Evolutionary conservation across 306 rosid genomes (phyloP), one percentile per base, ranked within the genome.

Genomic region (Astragalus membranaceus): DNA sequence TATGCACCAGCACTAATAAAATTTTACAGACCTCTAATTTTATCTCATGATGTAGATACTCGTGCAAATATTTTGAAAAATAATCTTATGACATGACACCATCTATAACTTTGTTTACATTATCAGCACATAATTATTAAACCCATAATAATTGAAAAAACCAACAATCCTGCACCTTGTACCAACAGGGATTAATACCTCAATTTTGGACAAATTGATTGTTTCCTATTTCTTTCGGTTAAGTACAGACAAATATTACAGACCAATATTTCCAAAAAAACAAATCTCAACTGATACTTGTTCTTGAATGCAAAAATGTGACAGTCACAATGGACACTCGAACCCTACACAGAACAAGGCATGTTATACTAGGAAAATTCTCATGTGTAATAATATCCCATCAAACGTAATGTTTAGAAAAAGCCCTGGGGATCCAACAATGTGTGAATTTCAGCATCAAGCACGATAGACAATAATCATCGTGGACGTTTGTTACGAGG

Each of bases 401-500:
- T 51, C 78, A 68, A 9, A 47, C 13, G 5, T 48, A 15, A 13
- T 9, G 17, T 6, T 42, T 59, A 37, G 8, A 23, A 74, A 43
- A 51, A 42, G 9, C 7, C 43, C 73, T 23, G 66, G 71, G 43
- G 74, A 65, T 73, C 75, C 46, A 46, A 54, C 54, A 23, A 32
- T 52, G 66, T 36, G 74, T 65, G 46, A 54, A 55, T 47, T 42
- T 63, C 55, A 62, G 81, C 75, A 70, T 79, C 70, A 56, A 39
- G 57, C 72, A 49, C 50, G 35, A 35, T 23, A 32, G 15, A 51
- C 36, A 49, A 76, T 76, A 80, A 56, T 86, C 76, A 88, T 7
- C 75, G 83, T 68, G 79, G 92, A 64, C 91, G 83, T 78, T 85
- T 89, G 30, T 77, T 46, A 29, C 88, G 92, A 30, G 96, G 92